Evolutionary conservation across 1,284 basidiomycete genomes (phyloP).

Genomic region (Boletus mariae): DNA sequence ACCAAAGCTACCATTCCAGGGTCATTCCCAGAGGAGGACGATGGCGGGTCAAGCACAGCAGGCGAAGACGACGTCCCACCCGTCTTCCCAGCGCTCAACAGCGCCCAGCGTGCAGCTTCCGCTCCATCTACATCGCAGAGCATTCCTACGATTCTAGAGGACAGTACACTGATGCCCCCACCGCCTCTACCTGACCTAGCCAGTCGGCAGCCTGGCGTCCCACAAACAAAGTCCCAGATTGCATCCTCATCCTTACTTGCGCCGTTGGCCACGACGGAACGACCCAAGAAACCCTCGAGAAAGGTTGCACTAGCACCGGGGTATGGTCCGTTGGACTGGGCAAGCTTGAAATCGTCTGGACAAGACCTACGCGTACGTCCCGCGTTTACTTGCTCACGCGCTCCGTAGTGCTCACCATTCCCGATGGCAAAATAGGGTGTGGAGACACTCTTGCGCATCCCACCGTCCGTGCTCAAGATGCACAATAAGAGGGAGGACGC

Average conservation of each 20-base stretch:
- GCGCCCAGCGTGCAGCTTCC: conserved; percentile 66
- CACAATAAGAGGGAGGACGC: conserved; percentile 87
- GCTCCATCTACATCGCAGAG: conserved; percentile 13
- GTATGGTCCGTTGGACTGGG: conserved; percentile 94
- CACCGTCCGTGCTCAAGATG: conserved; percentile 78
- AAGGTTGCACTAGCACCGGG: conserved; percentile 93
- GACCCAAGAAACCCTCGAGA: conserved; percentile 48
- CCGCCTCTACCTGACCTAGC: conserved; percentile 54
- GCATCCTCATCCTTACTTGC: conserved; percentile 50
- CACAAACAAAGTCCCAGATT: conserved; percentile 26
- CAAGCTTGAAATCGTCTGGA: conserved; percentile 77
- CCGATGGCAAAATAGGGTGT: conserved; percentile 47
- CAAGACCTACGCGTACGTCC: conserved; percentile 64
- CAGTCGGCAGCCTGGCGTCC: conserved; percentile 42
- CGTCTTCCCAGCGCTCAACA: conserved; percentile 78
- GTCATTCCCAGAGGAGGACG: conserved; percentile 39
- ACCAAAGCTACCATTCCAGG: conserved; percentile 18
- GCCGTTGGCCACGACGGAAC: conserved; percentile 55
- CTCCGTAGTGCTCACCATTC: not conserved
- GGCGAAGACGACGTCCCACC: conserved; percentile 72
- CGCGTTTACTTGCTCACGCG: not conserved
- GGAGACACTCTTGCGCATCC: conserved; percentile 68
- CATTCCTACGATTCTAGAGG: conserved; percentile 46
- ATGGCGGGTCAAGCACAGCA: conserved; percentile 53
- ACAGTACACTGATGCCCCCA: conserved; percentile 67